These are phyloP conservation scores for Cystofilobasidium capitatum DNA, from an alignment of 768 basidiomycete genomes.

Conservation along the genomic window DNA sequence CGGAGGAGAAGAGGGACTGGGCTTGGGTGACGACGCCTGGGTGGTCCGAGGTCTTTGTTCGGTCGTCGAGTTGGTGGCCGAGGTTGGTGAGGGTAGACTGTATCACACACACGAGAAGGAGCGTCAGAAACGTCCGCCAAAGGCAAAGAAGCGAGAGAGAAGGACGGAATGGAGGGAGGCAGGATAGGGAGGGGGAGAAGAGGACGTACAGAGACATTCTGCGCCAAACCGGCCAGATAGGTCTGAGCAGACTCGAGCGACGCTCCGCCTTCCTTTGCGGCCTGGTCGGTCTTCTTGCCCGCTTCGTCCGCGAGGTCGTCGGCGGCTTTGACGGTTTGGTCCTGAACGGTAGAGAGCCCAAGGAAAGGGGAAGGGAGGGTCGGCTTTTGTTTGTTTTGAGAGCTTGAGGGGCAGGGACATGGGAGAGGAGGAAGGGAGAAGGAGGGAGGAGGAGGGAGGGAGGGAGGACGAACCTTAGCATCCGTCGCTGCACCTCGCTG, in stretches of 20 bases:
- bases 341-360: background rate
- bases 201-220: conserved; percentile 8
- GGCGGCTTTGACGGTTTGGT: conserved; percentile 8
- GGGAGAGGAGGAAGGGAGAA: too few species aligned
- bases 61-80: conserved; percentile 7
- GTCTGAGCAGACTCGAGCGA: background rate
- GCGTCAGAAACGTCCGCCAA: background rate
- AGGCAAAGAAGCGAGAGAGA: background rate
- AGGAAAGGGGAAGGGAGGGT: background rate
- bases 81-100: background rate
- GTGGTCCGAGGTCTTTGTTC: background rate
- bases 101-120: background rate
- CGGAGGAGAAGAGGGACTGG: background rate
- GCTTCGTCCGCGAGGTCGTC: conserved; percentile 2
- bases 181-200: too few species aligned
- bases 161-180: too few species aligned
- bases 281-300: conserved; percentile 6
- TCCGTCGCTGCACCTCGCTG: background rate
- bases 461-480: background rate
- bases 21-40: conserved; percentile 19
- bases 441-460: too few species aligned
- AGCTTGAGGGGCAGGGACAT: background rate
- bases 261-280: background rate
- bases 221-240: conserved; percentile 11
- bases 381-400: background rate